Evolutionary conservation across 2,329 filamentous ascomycete genomes (phyloP).

Genomic region (Diaporthe citri): DNA sequence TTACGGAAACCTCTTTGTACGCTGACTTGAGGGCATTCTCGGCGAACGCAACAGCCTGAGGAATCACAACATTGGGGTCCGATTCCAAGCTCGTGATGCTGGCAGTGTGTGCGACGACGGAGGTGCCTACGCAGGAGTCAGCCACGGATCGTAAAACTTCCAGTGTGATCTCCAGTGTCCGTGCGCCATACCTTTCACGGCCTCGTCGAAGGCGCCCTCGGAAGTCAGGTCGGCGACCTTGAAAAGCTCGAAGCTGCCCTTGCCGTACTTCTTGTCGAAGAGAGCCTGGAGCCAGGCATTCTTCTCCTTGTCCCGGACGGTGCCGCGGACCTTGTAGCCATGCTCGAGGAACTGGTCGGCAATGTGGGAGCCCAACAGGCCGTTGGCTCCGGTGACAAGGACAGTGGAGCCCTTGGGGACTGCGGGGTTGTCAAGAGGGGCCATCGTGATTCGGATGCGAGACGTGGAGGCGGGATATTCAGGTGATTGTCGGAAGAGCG

Average conservation of each 20-base stretch:
- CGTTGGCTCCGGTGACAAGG: conserved; percentile 57
- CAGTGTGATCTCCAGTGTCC: not conserved
- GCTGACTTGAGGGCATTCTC: conserved; percentile 4
- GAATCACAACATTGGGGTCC: conserved; percentile 11
- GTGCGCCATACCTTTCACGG: conserved; percentile 1
- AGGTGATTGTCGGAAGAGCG: not conserved
- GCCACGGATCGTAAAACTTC: not conserved
- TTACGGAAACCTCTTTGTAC: not conserved
- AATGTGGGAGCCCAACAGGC: conserved; percentile 56
- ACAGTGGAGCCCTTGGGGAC: conserved; percentile 44
- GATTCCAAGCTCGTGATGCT: not conserved
- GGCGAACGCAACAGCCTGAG: not conserved
- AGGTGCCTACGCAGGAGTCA: not conserved
- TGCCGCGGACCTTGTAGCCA: conserved; percentile 55
- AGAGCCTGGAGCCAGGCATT: conserved; percentile 44
- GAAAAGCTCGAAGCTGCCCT: conserved; percentile 45
- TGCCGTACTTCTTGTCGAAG: conserved; percentile 46
- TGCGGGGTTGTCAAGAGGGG: conserved; percentile 35
- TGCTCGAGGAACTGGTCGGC: conserved; percentile 51
- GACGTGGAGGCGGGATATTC: not conserved
- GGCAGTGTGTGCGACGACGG: not conserved
- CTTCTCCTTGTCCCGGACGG: conserved; percentile 51
- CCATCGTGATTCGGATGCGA: conserved; percentile 15
- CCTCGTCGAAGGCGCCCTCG: conserved; percentile 16
- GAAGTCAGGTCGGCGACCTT: conserved; percentile 47